Percentiles rank a stretch among this genome's conserved stretches.
Evolutionary conservation across 192 early-diverging fungal genomes (phyloP).

Genomic region (Entrophospora sp.): DNA sequence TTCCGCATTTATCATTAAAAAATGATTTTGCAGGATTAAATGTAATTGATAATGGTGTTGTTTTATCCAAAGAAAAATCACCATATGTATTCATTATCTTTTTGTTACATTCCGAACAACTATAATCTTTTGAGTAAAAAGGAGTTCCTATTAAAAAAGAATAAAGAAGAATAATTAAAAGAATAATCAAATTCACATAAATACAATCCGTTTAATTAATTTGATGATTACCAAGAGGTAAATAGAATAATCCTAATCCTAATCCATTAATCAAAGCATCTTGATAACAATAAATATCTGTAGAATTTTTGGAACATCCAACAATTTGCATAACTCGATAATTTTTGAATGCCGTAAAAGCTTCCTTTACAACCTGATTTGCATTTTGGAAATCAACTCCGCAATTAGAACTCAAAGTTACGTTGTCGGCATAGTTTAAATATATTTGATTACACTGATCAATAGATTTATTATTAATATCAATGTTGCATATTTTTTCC

Average conservation of each 20-base stretch:
- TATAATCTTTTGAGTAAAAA: background rate
- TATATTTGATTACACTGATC: background rate
- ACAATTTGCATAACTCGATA: background rate
- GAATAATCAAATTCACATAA: too few relatives aligned
- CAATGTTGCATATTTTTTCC: too few relatives aligned
- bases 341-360: background rate
- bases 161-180: too few relatives aligned
- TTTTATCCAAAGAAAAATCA: background rate
- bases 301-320: background rate
- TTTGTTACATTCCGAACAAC: slow-evolving; percentile 4
- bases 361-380: background rate
- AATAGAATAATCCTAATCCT: background rate
- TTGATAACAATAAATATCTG: background rate
- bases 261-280: background rate
- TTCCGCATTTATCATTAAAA: background rate
- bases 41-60: background rate
- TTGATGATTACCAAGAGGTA: slow-evolving; percentile 3
- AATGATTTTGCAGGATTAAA: background rate
- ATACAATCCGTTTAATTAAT: too few relatives aligned
- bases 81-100: slow-evolving; percentile 1
- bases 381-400: background rate
- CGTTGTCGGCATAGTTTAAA: background rate
- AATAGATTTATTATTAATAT: too few relatives aligned
- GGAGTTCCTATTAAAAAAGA: too few relatives aligned
- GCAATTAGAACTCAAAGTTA: background rate